Evolutionary conservation across 768 basidiomycete species (phyloP), one percentile per base, ranked within the genome.

Genomic region (Sutorius australiensis): DNA sequence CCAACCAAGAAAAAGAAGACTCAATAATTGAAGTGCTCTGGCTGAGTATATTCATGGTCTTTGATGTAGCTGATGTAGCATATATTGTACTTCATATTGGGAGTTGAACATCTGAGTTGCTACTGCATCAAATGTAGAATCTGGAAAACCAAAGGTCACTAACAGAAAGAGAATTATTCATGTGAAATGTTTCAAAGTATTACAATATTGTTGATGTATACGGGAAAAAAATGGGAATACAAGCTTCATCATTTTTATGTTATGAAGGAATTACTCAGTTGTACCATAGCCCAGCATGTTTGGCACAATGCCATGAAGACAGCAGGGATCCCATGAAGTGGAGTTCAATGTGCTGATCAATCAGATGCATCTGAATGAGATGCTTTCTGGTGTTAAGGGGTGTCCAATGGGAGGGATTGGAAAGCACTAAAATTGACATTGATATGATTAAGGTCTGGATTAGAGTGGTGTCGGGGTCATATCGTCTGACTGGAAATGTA

Each of bases 371-470:
- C n/a, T 61, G 56, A 17, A 86, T 69, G 21, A 86, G 75, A 16
- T 63, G 68, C 61, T 86, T 87, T 33, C 87, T 73, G 6, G 70
- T 57, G 61, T 88, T 86, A 33, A 87, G 68, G 3, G 85, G 86
- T 19, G 86, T 83, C 53, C 82, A 80, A 60, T 89, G 82, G 0
- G 82, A 83, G 31, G 87, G 82, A 66, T 88, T 89, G 34, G 79
- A 74, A 28, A 88, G 72, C 6, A 87, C 62, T n/a, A 88, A 71
- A 45, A 84, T 62, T 34, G 73, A 70, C 0, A 82, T 74, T 1
- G 76, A 72, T 42, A 59, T 60, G 6, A 63, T 58, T 19, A 74
- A 33, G 58, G 46, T 46, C 51, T 50, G 48, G 61, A 58, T 46
- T 6, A 51, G 32, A 3, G 55, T 50, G 11, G 40, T 9, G 6